Conservation (phyloP, 495 filamentous ascomycete species). For the Lasiosphaeria ovina region DNA sequence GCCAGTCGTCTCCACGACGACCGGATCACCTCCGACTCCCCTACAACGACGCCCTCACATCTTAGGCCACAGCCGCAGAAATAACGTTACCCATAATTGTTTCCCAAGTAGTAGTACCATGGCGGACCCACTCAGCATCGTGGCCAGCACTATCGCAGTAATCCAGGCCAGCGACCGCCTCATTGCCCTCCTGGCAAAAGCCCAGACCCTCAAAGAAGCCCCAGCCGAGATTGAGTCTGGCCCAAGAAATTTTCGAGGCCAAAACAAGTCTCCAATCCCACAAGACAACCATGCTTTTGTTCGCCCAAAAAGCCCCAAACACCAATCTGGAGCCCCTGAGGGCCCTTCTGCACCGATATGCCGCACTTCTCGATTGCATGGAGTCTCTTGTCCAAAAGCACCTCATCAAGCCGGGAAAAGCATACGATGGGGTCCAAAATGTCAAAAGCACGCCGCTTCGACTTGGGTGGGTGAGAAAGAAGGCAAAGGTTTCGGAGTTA, state of each 20-base stretch:
- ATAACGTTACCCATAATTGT: too few relatives aligned
- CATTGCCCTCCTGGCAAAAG: neutral
- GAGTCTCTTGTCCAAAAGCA: neutral
- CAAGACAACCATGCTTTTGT: neutral
- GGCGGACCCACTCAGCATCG: slow-evolving; percentile 1
- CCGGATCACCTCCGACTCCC: too few relatives aligned
- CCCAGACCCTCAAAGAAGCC: neutral
- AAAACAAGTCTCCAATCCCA: neutral
- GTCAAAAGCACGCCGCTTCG: neutral
- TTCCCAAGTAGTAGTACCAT: neutral
- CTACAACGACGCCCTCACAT: too few relatives aligned
- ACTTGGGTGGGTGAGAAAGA: neutral
- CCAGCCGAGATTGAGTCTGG: neutral
- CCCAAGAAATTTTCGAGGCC: neutral
- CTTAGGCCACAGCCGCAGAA: too few relatives aligned
- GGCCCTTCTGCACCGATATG: neutral
- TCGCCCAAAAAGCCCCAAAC: neutral
- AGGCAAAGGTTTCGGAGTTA: neutral
- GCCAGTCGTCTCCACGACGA: too few relatives aligned
- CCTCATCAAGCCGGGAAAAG: neutral
- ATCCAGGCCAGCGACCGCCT: neutral
- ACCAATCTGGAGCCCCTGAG: neutral
- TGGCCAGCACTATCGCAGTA: neutral
- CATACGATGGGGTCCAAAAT: neutral
- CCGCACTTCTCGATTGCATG: neutral